phyloP scores from a whole-genome alignment of 2,329 filamentous ascomycete species.

The Furcasterigmium sp. region DNA sequence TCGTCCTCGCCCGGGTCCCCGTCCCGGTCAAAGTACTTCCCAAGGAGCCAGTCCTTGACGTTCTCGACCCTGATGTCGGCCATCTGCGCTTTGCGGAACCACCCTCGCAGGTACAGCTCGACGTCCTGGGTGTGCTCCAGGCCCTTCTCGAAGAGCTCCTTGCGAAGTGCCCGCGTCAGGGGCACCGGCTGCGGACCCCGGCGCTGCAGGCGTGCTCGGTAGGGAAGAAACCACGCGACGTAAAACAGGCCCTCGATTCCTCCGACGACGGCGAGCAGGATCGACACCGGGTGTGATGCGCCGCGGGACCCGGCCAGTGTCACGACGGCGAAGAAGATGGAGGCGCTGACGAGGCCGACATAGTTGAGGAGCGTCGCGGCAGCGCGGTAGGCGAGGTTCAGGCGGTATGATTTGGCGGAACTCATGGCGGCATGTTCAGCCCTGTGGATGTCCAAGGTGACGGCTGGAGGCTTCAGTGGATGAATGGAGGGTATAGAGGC shows the following conservation, averaged over 20 bases:
- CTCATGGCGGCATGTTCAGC: neutral
- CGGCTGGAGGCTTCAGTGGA: no score
- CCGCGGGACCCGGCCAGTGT: constrained; percentile 13
- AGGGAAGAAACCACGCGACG: constrained; percentile 34
- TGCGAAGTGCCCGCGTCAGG: constrained; percentile 40
- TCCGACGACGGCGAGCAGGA: constrained; percentile 14
- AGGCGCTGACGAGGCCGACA: constrained; percentile 10
- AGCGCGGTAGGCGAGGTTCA: constrained; percentile 5
- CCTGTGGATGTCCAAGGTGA: neutral
- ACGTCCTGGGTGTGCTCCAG: constrained; percentile 48
- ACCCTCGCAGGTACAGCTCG: constrained; percentile 53
- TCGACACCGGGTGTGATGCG: constrained; percentile 17
- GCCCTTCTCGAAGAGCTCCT: constrained; percentile 51
- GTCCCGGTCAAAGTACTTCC: constrained; percentile 46
- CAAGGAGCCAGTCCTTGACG: constrained; percentile 62
- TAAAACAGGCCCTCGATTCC: constrained; percentile 36
- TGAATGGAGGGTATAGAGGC: no score
- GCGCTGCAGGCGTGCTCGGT: constrained; percentile 28
- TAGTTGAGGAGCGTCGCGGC: constrained; percentile 9
- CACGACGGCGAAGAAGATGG: constrained; percentile 14
- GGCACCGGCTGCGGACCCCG: constrained; percentile 33
- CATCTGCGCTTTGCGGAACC: constrained; percentile 59
- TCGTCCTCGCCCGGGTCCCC: constrained; percentile 31
- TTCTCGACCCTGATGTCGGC: constrained; percentile 61
- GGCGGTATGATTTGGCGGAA: neutral